Percentiles rank a stretch among this genome's conserved stretches.
phyloP scores from a whole-genome alignment of 2,329 filamentous ascomycete species.

The Ustilaginoidea virens region DNA sequence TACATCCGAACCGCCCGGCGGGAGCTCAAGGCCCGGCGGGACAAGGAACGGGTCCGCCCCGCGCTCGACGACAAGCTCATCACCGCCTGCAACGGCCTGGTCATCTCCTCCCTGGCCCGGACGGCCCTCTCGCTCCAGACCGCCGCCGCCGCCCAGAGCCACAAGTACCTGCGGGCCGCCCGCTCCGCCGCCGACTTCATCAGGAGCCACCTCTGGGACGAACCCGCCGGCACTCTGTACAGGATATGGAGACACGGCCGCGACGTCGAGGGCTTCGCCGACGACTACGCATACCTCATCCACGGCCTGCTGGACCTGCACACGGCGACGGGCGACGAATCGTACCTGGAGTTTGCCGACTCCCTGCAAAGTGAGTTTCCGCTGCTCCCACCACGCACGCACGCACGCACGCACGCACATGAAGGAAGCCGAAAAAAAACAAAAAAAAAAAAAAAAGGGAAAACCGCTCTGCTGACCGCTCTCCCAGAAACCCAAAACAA shows the following conservation, averaged over 20 bases:
- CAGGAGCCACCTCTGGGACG: slow-evolving; percentile 56
- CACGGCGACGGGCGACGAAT: slow-evolving; percentile 62
- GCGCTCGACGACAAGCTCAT: slow-evolving; percentile 80
- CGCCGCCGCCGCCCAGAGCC: slow-evolving; percentile 40
- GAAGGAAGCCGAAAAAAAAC: too few relatives aligned
- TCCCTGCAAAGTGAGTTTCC: slow-evolving; percentile 50
- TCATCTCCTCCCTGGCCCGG: slow-evolving; percentile 67
- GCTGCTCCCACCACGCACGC: neutral
- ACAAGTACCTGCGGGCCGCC: slow-evolving; percentile 49
- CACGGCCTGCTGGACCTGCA: slow-evolving; percentile 74
- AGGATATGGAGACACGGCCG: slow-evolving; percentile 57
- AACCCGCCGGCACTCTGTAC: slow-evolving; percentile 44
- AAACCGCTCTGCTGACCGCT: slow-evolving; percentile 4
- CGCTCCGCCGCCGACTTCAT: slow-evolving; percentile 58
- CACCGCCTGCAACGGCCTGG: slow-evolving; percentile 76
- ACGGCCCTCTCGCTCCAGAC: slow-evolving; percentile 52
- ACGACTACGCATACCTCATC: slow-evolving; percentile 87
- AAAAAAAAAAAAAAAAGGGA: too few relatives aligned
- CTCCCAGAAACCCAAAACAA: slow-evolving; percentile 50
- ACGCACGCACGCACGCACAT: too few relatives aligned
- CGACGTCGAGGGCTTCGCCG: slow-evolving; percentile 62
- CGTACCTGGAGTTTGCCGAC: slow-evolving; percentile 67
- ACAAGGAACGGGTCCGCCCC: slow-evolving; percentile 60
- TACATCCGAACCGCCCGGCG: slow-evolving; percentile 51
- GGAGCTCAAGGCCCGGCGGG: slow-evolving; percentile 56